These are phyloP conservation scores for Metarhizium sp. DNA, from an alignment of 2,329 filamentous ascomycete genomes.

Conservation along the genomic window DNA sequence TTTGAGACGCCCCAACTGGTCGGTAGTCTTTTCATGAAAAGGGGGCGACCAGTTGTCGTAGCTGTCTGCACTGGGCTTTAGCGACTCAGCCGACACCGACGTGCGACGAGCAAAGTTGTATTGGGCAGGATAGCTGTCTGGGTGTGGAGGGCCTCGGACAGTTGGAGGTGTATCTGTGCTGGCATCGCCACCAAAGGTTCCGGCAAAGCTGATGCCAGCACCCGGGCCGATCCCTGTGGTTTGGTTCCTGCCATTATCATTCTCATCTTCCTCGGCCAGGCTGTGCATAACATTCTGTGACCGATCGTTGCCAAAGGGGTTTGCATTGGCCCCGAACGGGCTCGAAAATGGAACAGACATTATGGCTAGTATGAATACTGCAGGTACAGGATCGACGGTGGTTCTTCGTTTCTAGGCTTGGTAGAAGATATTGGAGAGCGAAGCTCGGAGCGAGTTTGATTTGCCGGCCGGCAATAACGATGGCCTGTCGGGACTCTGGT, in stretches of 20 bases:
- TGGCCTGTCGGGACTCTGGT: not conserved
- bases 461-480: not conserved
- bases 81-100: conserved; percentile 91
- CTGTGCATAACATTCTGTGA: conserved; percentile 35
- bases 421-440: not conserved
- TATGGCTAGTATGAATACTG: conserved; percentile 12
- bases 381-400: conserved; percentile 1
- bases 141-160: conserved; percentile 40
- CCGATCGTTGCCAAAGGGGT: conserved; percentile 55
- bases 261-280: conserved; percentile 77
- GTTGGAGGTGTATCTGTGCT: conserved; percentile 35
- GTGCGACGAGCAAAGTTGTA: conserved; percentile 92
- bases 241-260: conserved; percentile 59
- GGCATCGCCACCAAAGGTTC: conserved; percentile 45
- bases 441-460: not conserved
- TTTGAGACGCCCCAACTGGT: conserved; percentile 73
- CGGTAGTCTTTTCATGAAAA: conserved; percentile 68
- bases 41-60: conserved; percentile 89
- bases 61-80: conserved; percentile 76
- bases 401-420: not conserved
- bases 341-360: conserved; percentile 78
- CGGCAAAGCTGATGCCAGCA: conserved; percentile 34
- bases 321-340: conserved; percentile 56
- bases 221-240: conserved; percentile 34
- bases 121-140: conserved; percentile 74